These are phyloP conservation scores for Lentinula sp. DNA, from an alignment of 768 basidiomycete species.

Conservation along the genomic window DNA sequence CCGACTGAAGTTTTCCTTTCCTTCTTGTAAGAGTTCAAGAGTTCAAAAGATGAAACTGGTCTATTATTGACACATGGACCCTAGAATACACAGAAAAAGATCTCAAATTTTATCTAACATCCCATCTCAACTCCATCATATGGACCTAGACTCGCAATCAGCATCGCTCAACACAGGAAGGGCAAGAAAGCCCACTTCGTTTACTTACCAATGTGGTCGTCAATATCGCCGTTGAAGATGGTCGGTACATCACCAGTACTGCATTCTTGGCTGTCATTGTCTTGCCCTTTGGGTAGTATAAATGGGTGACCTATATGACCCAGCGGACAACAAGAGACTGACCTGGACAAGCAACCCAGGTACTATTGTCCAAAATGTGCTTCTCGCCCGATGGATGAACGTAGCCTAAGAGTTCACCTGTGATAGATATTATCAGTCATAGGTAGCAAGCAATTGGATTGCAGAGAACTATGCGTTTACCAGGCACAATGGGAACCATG, in stretches of 20 bases:
- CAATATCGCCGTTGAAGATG: slow-evolving; percentile 34
- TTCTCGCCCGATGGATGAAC: slow-evolving; percentile 37
- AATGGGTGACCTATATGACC: slow-evolving; percentile 5
- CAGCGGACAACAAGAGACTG: neutral
- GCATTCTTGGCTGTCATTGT: slow-evolving; percentile 49
- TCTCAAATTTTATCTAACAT: neutral
- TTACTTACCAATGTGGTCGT: slow-evolving; percentile 40
- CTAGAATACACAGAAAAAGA: neutral
- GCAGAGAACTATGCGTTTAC: slow-evolving; percentile 10
- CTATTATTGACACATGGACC: neutral
- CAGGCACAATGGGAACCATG: slow-evolving; percentile 31
- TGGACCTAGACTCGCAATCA: neutral
- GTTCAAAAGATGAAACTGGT: too few species aligned
- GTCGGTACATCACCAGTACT: slow-evolving; percentile 45
- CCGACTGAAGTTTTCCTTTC: too few species aligned
- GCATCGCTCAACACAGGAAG: too few species aligned
- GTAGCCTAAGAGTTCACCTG: slow-evolving; percentile 34
- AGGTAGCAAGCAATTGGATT: slow-evolving; percentile 4
- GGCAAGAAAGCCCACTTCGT: neutral
- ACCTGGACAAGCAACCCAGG: slow-evolving; percentile 55
- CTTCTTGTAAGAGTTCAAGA: too few species aligned
- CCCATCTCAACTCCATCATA: slow-evolving; percentile 6
- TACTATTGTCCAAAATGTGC: slow-evolving; percentile 19
- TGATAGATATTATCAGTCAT: neutral
- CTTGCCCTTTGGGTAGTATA: slow-evolving; percentile 40